These are phyloP conservation scores for Aeminium ludgeri DNA, from an alignment of 495 filamentous ascomycete genomes.

Conservation along the genomic window DNA sequence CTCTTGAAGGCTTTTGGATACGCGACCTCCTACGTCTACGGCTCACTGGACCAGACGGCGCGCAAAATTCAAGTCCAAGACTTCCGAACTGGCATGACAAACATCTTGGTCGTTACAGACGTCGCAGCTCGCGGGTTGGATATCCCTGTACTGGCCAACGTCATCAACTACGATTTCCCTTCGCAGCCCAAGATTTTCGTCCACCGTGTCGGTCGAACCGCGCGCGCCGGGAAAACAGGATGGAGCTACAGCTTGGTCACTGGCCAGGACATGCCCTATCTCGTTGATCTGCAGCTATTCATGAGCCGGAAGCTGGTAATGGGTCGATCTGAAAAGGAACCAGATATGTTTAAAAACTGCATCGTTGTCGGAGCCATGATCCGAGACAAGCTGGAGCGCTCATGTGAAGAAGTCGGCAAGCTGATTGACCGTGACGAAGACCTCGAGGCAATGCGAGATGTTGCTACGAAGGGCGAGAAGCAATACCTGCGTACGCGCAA, in stretches of 20 bases:
- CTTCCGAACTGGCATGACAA: constrained; percentile 66
- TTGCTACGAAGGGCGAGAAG: constrained; percentile 79
- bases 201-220: constrained; percentile 88
- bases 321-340: constrained; percentile 35
- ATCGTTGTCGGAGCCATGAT: constrained; percentile 59
- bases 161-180: constrained; percentile 98
- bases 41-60: constrained; percentile 81
- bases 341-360: constrained; percentile 57
- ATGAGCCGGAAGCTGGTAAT: constrained; percentile 62
- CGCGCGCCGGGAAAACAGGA: constrained; percentile 74
- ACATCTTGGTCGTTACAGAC: constrained; percentile 93
- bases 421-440: constrained; percentile 59
- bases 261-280: constrained; percentile 71
- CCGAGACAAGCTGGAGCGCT: constrained; percentile 51
- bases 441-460: constrained; percentile 46
- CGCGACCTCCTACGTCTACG: constrained; percentile 81
- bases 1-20: constrained; percentile 62
- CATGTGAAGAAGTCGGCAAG: constrained; percentile 63
- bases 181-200: constrained; percentile 93
- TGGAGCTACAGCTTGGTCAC: constrained; percentile 90
- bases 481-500: constrained; percentile 81
- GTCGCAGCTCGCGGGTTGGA: constrained; percentile 95
- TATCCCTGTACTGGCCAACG: constrained; percentile 88
- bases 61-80: constrained; percentile 77
- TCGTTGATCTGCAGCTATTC: constrained; percentile 91